Evolutionary conservation across 108 stramenopile species (phyloP).

Genomic region (Conticribra weissflogii): DNA sequence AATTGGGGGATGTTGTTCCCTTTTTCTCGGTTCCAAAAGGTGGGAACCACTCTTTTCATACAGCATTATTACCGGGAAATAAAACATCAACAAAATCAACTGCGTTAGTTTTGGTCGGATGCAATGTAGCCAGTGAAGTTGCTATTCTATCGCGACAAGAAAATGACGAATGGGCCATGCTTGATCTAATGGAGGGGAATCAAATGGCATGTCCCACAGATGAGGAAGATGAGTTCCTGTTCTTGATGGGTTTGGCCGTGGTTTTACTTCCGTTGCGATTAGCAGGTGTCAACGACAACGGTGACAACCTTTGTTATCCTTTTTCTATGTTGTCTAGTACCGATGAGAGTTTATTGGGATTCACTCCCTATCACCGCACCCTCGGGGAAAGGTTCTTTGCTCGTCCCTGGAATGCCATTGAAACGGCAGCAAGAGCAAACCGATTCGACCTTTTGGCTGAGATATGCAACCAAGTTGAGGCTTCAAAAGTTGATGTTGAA

Average conservation of each 20-base stretch:
- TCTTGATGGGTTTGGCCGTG: conserved; percentile 65
- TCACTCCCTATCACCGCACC: conserved; percentile 22
- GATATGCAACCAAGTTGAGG: no score
- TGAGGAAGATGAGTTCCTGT: conserved; percentile 85
- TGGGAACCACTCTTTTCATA: conserved; percentile 77
- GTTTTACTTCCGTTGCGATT: conserved; percentile 40
- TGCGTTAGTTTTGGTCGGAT: conserved; percentile 64
- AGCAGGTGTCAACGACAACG: neutral
- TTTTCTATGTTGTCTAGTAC: conserved; percentile 54
- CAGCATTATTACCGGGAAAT: conserved; percentile 25
- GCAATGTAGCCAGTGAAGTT: conserved; percentile 78
- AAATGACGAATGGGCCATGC: conserved; percentile 46
- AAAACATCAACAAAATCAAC: conserved; percentile 5
- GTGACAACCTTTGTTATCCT: conserved; percentile 12
- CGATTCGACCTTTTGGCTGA: no score
- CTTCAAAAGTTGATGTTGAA: no score
- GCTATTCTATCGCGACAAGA: conserved; percentile 46
- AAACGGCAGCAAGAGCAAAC: neutral
- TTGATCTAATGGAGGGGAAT: conserved; percentile 78
- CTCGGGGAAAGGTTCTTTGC: conserved; percentile 26
- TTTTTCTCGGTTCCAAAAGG: conserved; percentile 82
- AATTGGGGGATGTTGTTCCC: conserved; percentile 81
- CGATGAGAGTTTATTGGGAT: conserved; percentile 58
- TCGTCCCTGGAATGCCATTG: neutral
- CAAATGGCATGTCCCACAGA: conserved; percentile 67